Evolutionary conservation across 1,284 basidiomycete genomes (phyloP).

Genomic region (Ceratobasidium sp.): DNA sequence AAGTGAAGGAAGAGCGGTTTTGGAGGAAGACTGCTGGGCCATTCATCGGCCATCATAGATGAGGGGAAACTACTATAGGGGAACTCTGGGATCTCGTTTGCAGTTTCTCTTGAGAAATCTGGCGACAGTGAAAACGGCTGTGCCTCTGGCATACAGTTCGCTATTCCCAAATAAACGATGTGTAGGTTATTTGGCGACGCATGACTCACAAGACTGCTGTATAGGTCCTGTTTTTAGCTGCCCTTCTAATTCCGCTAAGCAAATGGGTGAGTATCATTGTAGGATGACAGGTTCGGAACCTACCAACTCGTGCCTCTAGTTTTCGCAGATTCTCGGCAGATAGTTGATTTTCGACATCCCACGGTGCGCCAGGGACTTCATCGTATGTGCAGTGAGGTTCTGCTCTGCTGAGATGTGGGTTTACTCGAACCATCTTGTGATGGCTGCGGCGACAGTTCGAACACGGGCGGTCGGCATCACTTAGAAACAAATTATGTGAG

Average conservation of each 20-base stretch:
- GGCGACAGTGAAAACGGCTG: background rate
- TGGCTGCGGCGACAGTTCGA: conserved; percentile 22
- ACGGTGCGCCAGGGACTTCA: background rate
- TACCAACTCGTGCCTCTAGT: conserved; percentile 21
- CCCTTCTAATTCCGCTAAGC: conserved; percentile 16
- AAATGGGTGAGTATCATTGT: background rate
- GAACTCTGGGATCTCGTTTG: background rate
- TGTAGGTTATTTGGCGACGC: background rate
- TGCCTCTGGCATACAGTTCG: background rate
- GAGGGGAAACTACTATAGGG: background rate
- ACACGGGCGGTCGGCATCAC: conserved; percentile 27
- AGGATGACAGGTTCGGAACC: background rate
- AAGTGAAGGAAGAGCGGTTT: conserved; percentile 28
- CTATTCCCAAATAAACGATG: background rate
- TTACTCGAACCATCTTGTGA: conserved; percentile 25
- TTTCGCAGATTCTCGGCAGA: background rate
- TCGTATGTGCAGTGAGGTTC: conserved; percentile 33
- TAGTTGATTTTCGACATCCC: background rate
- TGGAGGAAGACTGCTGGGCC: conserved; percentile 8
- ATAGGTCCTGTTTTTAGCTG: background rate
- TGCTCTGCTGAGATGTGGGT: conserved; percentile 12
- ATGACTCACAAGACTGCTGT: background rate
- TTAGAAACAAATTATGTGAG: background rate
- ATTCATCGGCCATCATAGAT: background rate
- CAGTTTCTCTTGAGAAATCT: background rate